These are phyloP conservation scores for Tricholoma matsutake DNA, from an alignment of 768 basidiomycete species.

Conservation along the genomic window DNA sequence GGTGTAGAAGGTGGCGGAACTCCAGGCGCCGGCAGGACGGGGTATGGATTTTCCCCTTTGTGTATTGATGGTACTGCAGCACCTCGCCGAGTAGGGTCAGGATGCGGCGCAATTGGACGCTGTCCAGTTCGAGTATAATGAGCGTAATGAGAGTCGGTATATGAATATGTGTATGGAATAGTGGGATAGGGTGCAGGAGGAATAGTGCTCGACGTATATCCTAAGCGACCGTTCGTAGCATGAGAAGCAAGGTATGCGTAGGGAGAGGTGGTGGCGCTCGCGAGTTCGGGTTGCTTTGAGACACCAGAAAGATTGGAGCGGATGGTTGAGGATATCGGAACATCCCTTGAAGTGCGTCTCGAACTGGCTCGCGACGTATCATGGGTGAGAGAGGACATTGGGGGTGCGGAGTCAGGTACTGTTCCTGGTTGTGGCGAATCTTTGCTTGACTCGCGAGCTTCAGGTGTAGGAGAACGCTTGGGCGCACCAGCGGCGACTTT, in stretches of 20 bases:
- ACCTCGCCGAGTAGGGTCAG: constrained; percentile 6
- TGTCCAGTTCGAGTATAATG: constrained; percentile 9
- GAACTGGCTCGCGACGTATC: constrained; percentile 1
- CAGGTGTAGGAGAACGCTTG: constrained; percentile 39
- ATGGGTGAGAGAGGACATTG: constrained; percentile 19
- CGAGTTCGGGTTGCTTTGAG: neutral
- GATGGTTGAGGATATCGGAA: constrained; percentile 1
- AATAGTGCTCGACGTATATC: neutral
- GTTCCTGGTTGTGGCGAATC: constrained; percentile 19
- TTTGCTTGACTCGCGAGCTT: constrained; percentile 17
- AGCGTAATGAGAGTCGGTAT: constrained; percentile 14
- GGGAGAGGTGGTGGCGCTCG: neutral
- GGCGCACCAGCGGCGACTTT: constrained; percentile 39
- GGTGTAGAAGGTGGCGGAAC: neutral
- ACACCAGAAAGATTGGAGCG: neutral
- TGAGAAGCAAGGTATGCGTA: constrained; percentile 1
- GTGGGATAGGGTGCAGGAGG: neutral
- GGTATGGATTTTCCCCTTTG: constrained; percentile 16
- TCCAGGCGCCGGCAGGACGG: constrained; percentile 13
- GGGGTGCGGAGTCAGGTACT: constrained; percentile 17
- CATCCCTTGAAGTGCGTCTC: neutral
- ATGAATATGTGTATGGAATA: constrained; percentile 14
- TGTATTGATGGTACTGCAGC: constrained; percentile 6
- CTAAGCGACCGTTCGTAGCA: neutral
- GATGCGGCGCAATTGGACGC: constrained; percentile 7